Base-by-base conservation (phyloP, 225 moss, liverwort and hornwort species). In the Antitrichia curtipendula region DNA sequence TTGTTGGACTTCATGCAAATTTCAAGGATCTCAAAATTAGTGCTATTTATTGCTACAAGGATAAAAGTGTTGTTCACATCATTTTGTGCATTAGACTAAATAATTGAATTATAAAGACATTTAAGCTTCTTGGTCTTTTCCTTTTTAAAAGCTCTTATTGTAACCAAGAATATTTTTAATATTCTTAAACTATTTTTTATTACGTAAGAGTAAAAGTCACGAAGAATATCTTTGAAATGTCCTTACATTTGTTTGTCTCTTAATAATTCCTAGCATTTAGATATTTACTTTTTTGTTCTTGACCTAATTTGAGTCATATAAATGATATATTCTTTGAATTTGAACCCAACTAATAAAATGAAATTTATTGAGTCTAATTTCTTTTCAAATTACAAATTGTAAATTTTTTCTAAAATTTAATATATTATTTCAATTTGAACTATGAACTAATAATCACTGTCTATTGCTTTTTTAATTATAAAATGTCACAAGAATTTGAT, bases 151-250 rank as follows among this genome's bases (percentile, higher is more conserved):
- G 41, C 0, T 27, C 3, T 71, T 27, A 28, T 9, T 43, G 16
- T 27, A 0, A 16, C 5, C 5, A 71, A 41, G 3, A 25, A 71
- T 14, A 14, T 70, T 14, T 14, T 40, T 70, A 23, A 69, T 0
- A 70, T 9, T 70, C 3, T 1, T 27, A 15, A 71, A 16, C 43
- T 41, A 43, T 27, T 43, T 68, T 43, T 27, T 27, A 8, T 15
- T 16, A n/a, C n/a, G n/a, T 43, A 27, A 4, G n/a, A 71, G 5
- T 43, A 41, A 25, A 15, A 9, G 15, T 25, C 0, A 43, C 0
- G 28, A 3, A 43, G 1, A 66, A 28, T 27, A 5, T 71, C 2
- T 15, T 15, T 2, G 0, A 0, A 3, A 14, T 0, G 5, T 25
- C 25, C 0, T 40, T 25, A 70, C 1, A 0, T 1, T 70, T 69